phyloP scores from a whole-genome alignment of 331 rosid species.

The Telfairia occidentalis region DNA sequence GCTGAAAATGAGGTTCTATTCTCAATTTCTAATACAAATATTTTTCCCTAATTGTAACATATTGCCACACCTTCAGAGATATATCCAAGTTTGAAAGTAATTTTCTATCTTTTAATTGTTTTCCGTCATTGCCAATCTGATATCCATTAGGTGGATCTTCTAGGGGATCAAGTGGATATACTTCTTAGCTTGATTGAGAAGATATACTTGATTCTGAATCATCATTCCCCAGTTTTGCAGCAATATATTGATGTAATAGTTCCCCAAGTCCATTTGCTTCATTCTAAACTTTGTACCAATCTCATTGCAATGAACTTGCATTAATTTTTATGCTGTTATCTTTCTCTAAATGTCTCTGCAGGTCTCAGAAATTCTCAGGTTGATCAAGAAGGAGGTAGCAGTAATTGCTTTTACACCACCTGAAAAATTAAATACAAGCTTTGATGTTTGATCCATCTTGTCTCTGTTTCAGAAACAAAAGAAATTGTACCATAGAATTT shows the following conservation, averaged over 20 bases:
- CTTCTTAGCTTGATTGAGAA: constrained; percentile 52
- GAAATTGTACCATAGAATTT: not conserved
- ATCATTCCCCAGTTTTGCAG: constrained; percentile 49
- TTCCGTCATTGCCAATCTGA: not conserved
- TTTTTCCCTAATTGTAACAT: not conserved
- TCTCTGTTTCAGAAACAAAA: not conserved
- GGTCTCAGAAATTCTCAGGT: constrained; percentile 46
- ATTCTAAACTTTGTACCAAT: not conserved
- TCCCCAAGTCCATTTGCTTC: not conserved
- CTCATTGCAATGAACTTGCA: not conserved
- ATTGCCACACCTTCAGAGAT: not conserved
- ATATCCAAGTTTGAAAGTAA: not conserved
- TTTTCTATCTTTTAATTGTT: not conserved
- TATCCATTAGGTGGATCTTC: constrained; percentile 61
- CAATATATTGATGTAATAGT: constrained; percentile 44
- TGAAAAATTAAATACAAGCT: not conserved
- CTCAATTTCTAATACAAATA: not conserved
- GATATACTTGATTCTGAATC: constrained; percentile 37
- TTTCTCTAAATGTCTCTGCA: constrained; percentile 12
- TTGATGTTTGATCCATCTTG: not conserved
- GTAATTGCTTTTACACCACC: not conserved
- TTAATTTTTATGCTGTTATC: not conserved
- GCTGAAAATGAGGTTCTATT: constrained; percentile 67
- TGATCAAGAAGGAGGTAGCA: constrained; percentile 34
- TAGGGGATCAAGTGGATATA: constrained; percentile 86